These are phyloP conservation scores for Fusarium algeriense DNA, from an alignment of 2,329 filamentous ascomycete genomes.

Conservation along the genomic window DNA sequence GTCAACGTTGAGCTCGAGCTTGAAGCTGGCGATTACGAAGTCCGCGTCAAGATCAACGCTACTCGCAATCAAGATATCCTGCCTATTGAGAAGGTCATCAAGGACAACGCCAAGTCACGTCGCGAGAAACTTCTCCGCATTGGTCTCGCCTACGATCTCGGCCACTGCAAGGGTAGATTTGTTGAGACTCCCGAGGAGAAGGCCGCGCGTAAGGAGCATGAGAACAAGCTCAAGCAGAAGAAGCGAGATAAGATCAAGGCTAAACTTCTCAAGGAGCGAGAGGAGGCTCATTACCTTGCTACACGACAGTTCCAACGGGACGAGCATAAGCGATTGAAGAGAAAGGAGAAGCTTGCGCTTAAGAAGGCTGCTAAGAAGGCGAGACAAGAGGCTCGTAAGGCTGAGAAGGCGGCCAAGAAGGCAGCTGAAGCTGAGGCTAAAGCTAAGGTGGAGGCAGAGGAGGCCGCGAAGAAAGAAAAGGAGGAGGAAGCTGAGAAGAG, in stretches of 20 bases:
- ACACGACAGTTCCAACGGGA: slow-evolving; percentile 54
- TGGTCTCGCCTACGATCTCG: slow-evolving; percentile 77
- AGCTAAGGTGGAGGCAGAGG: slow-evolving; percentile 45
- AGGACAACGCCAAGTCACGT: slow-evolving; percentile 69
- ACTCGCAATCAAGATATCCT: slow-evolving; percentile 64
- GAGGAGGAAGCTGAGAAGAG: slow-evolving; percentile 38
- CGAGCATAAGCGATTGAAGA: slow-evolving; percentile 58
- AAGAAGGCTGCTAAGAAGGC: slow-evolving; percentile 69
- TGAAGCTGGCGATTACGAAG: slow-evolving; percentile 78
- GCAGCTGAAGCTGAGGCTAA: slow-evolving; percentile 28
- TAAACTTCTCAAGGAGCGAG: slow-evolving; percentile 58
- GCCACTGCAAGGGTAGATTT: slow-evolving; percentile 72
- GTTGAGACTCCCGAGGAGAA: slow-evolving; percentile 63
- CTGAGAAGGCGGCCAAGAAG: slow-evolving; percentile 33
- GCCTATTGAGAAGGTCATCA: slow-evolving; percentile 75
- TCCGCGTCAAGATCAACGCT: slow-evolving; percentile 81
- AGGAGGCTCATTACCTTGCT: slow-evolving; percentile 53
- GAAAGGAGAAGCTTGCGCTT: slow-evolving; percentile 85
- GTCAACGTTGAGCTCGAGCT: slow-evolving; percentile 83
- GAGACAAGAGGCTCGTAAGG: slow-evolving; percentile 21
- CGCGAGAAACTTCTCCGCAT: slow-evolving; percentile 80
- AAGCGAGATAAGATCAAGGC: slow-evolving; percentile 52
- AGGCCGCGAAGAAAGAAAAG: slow-evolving; percentile 12
- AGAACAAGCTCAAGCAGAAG: slow-evolving; percentile 58
- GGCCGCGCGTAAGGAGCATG: slow-evolving; percentile 59